Evolutionary conservation across 2,329 filamentous ascomycete species (phyloP).

Genomic region (Penicillium crustosum): DNA sequence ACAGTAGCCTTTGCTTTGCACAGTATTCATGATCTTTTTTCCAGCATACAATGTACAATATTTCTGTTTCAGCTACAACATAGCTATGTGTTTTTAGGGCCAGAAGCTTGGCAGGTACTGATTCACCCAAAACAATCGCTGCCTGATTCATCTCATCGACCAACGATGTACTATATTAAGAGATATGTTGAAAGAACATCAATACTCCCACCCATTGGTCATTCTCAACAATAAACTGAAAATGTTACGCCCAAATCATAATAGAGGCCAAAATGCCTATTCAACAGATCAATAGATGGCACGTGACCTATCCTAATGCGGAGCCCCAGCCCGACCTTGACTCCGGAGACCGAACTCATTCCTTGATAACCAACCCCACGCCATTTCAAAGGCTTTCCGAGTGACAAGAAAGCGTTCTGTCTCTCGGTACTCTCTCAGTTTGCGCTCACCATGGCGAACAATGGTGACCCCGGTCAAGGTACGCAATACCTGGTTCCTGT

Average conservation of each 20-base stretch:
- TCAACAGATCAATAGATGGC: slow-evolving; percentile 4
- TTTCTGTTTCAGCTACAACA: neutral
- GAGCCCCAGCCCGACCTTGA: slow-evolving; percentile 29
- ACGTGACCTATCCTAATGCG: slow-evolving; percentile 29
- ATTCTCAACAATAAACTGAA: neutral
- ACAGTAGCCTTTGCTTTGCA: slow-evolving; percentile 79
- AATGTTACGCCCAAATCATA: neutral
- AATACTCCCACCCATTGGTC: neutral
- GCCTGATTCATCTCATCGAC: neutral
- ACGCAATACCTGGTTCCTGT: slow-evolving; percentile 16
- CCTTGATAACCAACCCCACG: slow-evolving; percentile 2
- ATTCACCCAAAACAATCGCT: neutral
- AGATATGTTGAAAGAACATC: neutral
- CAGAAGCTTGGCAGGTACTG: slow-evolving; percentile 1
- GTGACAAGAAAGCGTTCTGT: slow-evolving; percentile 3
- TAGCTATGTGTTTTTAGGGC: neutral
- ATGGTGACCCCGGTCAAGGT: slow-evolving; percentile 39
- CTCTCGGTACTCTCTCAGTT: slow-evolving; percentile 5
- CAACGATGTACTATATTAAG: neutral
- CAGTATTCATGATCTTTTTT: slow-evolving; percentile 21
- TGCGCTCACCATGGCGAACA: slow-evolving; percentile 35
- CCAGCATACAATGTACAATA: slow-evolving; percentile 7
- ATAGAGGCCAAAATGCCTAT: neutral
- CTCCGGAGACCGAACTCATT: slow-evolving; percentile 15
- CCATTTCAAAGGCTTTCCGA: slow-evolving; percentile 1